Base-by-base conservation (phyloP, 2,329 filamentous ascomycete species). In the Cytospora leucostoma region DNA sequence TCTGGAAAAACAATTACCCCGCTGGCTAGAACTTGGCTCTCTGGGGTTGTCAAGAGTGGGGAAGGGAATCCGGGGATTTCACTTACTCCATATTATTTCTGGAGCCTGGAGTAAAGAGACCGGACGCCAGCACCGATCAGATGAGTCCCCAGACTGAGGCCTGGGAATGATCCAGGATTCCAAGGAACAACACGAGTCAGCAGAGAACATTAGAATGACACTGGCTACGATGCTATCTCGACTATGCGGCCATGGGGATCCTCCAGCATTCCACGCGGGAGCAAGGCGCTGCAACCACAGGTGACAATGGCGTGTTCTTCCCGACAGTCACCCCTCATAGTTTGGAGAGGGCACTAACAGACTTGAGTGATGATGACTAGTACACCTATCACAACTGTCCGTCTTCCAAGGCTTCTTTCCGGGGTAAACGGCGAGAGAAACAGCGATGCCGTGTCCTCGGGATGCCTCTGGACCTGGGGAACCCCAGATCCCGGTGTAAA, bases 361-460 rank as follows among this genome's bases (percentile, higher is more conserved):
- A 27, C 27, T 27, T 50, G 34, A 37, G 40, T 37, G 33, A 59
- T n/a, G 32, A 55, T 61, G 35, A n/a, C 19, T 32, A 33, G 32
- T 34, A 32, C 59, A n/a, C 38, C 17, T 19, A 50, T 38, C 53
- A 55, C 47, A 52, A 27, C 54, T 53, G 38, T 21, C 49, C 33
- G 38, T 61, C 51, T 17, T 52, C 32, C 32, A 49, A 50, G 51
- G 17, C 13, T 19, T 47, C 37, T 38, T 32, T 65, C 61, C 57
- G 64, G 64, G 61, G 61, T 65, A 64, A 61, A 64, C 2, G 17
- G 61, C 64, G 64, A 65, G 54, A 13, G 60, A 61, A 61, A 64
- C 49, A 61, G 64, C 64, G 64, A 58, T 27, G 35, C 56, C 51
- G 50, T 10, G n/a, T 7, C 44, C 44, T 21, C 8, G n/a, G 37